Evolutionary conservation across 139 green algal genomes (phyloP), one percentile per base, ranked within the genome.

Genomic region (Protoeuglena noctilucae): DNA sequence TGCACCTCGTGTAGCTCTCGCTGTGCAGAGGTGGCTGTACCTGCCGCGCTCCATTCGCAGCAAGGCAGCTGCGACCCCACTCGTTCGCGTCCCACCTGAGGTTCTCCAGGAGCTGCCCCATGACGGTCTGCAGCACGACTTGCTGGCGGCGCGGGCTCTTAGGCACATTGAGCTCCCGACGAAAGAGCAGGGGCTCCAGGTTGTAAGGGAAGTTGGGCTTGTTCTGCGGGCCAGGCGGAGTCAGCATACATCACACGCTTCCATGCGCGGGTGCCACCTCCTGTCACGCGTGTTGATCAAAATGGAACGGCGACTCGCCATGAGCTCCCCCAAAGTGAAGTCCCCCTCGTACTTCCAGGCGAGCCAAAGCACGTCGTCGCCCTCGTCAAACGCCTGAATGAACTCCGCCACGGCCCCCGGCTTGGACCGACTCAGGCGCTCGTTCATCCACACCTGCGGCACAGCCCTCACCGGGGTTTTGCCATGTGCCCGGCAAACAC

Each of bases 311-410:
- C 34, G 34, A 12, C 12, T 43, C 34, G 34, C 34, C 34, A 43
- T 7, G 34, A 43, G 34, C 9, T 43, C 34, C 34, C 9, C 34
- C 34, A 43, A 12, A 7, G 34, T 43, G 34, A 19, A 73, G 60
- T 76, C 63, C 1, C 81, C 85, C 61, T 92, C 65, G 39, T 85
- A 93, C 47, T 66, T 60, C 84, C 84, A 94, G 48, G 86, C 67
- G 75, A 84, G 63, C 74, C 72, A 86, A 17, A 82, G 58, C 3
- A 49, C 51, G 19, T 51, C 12, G 34, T 12, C 34, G 34, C 9
- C 12, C 34, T 43, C 34, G 34, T 43, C 34, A 12, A 43, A 43
- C 34, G 34, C 34, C 34, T 7, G 7, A 12, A 43, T 43, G 34
- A 43, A 43, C 12, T 43, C 9, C 34, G 34, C 34, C 34, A 43